Percentiles rank a stretch among this genome's conserved stretches.
Conservation (phyloP, 257 asterid species). For the Ilex asprella region DNA sequence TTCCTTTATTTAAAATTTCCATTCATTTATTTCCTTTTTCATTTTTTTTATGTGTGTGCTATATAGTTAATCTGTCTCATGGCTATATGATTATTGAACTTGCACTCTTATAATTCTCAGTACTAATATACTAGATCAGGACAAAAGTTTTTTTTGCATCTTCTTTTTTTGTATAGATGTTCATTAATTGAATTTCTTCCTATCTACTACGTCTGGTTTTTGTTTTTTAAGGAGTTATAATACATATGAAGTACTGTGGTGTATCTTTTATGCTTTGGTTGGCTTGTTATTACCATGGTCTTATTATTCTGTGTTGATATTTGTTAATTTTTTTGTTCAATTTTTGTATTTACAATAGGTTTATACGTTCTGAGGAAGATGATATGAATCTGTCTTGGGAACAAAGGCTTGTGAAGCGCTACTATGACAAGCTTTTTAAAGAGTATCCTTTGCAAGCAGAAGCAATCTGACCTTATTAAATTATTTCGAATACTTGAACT, state of each 20-base stretch:
- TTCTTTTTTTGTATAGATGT: not conserved
- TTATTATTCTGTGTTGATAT: slow-evolving; percentile 8
- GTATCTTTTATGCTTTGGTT: not conserved
- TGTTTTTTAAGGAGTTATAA: not conserved
- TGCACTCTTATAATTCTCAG: too few species aligned
- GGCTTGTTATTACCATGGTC: not conserved
- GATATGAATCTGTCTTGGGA: slow-evolving; percentile 90
- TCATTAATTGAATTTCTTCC: not conserved
- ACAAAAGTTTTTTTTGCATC: not conserved
- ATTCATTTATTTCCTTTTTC: too few species aligned
- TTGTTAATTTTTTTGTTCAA: slow-evolving; percentile 15
- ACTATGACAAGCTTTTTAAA: slow-evolving; percentile 91
- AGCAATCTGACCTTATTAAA: not conserved
- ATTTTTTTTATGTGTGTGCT: too few species aligned
- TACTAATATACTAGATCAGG: too few species aligned
- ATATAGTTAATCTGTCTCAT: too few species aligned
- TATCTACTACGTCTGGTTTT: not conserved
- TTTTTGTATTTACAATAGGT: slow-evolving; percentile 30
- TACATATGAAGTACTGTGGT: not conserved
- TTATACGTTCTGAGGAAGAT: slow-evolving; percentile 89
- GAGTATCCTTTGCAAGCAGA: slow-evolving; percentile 65
- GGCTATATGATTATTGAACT: too few species aligned
- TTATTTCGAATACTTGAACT: not conserved
- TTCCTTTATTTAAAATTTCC: too few species aligned
- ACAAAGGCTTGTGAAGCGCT: slow-evolving; percentile 93